These are phyloP conservation scores for Apocynum venetum DNA, from an alignment of 257 asterid species.

Conservation along the genomic window DNA sequence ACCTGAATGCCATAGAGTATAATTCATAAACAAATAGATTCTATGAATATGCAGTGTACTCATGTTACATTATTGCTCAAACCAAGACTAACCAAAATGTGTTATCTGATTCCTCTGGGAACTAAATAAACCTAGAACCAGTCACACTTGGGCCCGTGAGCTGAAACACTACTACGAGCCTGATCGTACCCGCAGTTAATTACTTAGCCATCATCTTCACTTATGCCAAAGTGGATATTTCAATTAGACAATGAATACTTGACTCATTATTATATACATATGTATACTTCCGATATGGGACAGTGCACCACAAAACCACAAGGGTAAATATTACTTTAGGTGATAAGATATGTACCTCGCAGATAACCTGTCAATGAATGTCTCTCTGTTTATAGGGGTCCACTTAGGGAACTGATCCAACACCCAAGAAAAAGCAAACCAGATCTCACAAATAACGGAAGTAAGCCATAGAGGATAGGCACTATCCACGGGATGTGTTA, in stretches of 20 bases:
- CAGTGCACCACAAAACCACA: neutral
- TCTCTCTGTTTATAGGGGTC: conserved; percentile 78
- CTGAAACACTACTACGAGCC: too few relatives aligned
- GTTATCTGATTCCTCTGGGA: neutral
- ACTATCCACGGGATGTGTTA: conserved; percentile 88
- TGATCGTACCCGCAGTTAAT: too few relatives aligned
- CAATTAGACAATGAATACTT: too few relatives aligned
- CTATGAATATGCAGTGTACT: neutral
- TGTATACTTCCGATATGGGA: too few relatives aligned
- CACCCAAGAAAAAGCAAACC: conserved; percentile 97
- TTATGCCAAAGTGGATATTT: too few relatives aligned
- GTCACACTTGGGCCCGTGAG: too few relatives aligned
- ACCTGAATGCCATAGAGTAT: neutral
- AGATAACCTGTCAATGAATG: conserved; percentile 72
- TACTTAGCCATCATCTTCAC: too few relatives aligned
- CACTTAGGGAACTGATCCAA: conserved; percentile 99
- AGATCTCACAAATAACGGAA: conserved; percentile 93
- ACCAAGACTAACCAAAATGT: neutral
- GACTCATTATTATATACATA: too few relatives aligned
- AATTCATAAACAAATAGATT: neutral
- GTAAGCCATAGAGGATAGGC: conserved; percentile 89
- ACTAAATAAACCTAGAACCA: neutral
- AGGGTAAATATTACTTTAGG: neutral
- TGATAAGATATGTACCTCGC: conserved; percentile 44
- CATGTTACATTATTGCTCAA: neutral